Evolutionary conservation across 2,329 filamentous ascomycete genomes (phyloP).

Genomic region (Lasiodiplodia sp.): DNA sequence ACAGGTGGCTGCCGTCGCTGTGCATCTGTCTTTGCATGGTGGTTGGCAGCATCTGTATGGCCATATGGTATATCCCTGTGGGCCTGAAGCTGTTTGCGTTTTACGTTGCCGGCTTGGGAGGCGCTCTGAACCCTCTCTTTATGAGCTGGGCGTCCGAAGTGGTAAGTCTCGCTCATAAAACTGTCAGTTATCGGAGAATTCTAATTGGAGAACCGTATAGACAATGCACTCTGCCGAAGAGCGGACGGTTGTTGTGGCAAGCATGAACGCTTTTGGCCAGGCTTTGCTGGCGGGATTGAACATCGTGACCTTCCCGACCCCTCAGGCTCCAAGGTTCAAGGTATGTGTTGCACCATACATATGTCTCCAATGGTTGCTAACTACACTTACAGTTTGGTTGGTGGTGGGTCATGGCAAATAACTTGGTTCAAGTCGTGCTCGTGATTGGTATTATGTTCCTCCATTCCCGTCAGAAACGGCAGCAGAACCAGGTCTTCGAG

Average conservation of each 20-base stretch:
- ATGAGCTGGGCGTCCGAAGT: background rate
- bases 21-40: background rate
- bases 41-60: conserved; percentile 1
- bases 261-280: conserved; percentile 13
- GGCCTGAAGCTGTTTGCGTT: conserved; percentile 10
- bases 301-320: conserved; percentile 3
- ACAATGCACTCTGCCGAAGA: conserved; percentile 6
- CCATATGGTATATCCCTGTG: conserved; percentile 6
- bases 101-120: background rate
- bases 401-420: conserved; percentile 22
- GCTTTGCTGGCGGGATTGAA: conserved; percentile 1
- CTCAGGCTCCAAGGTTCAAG: conserved; percentile 9
- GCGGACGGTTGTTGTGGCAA: conserved; percentile 1
- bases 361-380: background rate
- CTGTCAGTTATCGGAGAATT: background rate
- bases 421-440: background rate
- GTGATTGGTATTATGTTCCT: conserved; percentile 4
- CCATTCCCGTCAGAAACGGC: background rate
- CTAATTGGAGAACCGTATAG: background rate
- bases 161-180: background rate
- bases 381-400: background rate
- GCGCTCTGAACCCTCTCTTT: background rate
- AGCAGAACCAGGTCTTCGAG: background rate
- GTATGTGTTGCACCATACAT: background rate
- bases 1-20: background rate